Evolutionary conservation across 2,329 filamentous ascomycete species (phyloP).

Genomic region (Ophiostoma piceae): DNA sequence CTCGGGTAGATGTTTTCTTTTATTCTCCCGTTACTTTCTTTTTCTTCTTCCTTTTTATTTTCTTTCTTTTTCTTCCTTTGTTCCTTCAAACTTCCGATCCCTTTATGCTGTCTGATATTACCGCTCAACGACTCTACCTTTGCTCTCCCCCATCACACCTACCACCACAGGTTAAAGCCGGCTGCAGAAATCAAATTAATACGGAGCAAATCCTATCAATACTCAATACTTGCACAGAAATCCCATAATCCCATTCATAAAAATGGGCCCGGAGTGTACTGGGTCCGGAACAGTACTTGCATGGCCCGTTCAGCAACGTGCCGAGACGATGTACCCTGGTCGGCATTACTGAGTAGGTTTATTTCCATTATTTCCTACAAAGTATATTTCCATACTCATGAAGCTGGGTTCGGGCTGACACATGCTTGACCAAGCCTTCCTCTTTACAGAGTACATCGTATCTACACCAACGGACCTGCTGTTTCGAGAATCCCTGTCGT

Average conservation of each 20-base stretch:
- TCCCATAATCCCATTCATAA: no score
- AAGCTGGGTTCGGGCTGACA: not conserved
- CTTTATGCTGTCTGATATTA: not conserved
- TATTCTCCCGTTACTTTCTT: not conserved
- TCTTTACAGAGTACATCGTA: not conserved
- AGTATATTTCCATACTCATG: not conserved
- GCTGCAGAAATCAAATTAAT: slow-evolving; percentile 1
- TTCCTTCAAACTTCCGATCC: not conserved
- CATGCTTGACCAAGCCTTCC: not conserved
- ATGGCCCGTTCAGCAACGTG: slow-evolving; percentile 9
- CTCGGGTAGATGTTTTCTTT: not conserved
- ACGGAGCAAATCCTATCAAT: not conserved
- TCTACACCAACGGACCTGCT: not conserved
- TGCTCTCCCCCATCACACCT: not conserved
- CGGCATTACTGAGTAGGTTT: not conserved
- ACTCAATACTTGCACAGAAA: not conserved
- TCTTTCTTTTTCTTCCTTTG: not conserved
- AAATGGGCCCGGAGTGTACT: not conserved
- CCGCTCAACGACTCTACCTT: not conserved
- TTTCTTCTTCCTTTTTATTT: not conserved
- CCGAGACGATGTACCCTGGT: slow-evolving; percentile 11
- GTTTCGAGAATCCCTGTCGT: slow-evolving; percentile 12
- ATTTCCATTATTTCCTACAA: no score
- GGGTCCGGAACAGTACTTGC: slow-evolving; percentile 1
- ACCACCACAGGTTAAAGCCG: not conserved